Evolutionary conservation across 78 protist species (phyloP).

Genomic region (Acrasis kona): DNA sequence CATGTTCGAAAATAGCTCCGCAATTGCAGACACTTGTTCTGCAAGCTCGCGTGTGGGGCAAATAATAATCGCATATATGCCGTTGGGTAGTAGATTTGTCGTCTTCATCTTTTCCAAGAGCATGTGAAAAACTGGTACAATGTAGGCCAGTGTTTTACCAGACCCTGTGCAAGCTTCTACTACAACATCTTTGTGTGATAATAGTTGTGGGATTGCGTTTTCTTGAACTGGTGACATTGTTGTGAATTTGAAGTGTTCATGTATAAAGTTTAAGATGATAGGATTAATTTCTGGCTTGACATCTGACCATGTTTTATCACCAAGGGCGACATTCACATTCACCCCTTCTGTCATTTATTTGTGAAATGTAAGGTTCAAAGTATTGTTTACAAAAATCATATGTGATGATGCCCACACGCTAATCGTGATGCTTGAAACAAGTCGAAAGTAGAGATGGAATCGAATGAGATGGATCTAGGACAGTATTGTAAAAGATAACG

Average conservation of each 20-base stretch:
- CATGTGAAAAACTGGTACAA: slow-evolving; percentile 21
- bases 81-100: neutral
- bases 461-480: too few relatives aligned
- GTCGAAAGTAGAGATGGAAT: too few relatives aligned
- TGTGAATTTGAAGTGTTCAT: slow-evolving; percentile 4
- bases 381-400: too few relatives aligned
- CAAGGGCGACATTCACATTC: too few relatives aligned
- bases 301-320: too few relatives aligned
- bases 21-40: slow-evolving; percentile 23
- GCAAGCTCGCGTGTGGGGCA: slow-evolving; percentile 47
- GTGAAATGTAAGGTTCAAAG: too few relatives aligned
- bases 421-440: too few relatives aligned
- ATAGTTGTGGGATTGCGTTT: slow-evolving; percentile 6
- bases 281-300: neutral
- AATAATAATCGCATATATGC: slow-evolving; percentile 17
- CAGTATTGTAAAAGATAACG: too few relatives aligned
- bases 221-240: slow-evolving; percentile 26
- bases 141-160: slow-evolving; percentile 35
- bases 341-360: too few relatives aligned
- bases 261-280: neutral
- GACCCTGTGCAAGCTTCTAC: slow-evolving; percentile 33
- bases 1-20: neutral
- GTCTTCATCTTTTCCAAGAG: neutral
- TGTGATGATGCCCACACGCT: too few relatives aligned
- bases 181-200: slow-evolving; percentile 18